Conservation (phyloP, 176 grass and related monocot species). For the Aegilops umbellulata region DNA sequence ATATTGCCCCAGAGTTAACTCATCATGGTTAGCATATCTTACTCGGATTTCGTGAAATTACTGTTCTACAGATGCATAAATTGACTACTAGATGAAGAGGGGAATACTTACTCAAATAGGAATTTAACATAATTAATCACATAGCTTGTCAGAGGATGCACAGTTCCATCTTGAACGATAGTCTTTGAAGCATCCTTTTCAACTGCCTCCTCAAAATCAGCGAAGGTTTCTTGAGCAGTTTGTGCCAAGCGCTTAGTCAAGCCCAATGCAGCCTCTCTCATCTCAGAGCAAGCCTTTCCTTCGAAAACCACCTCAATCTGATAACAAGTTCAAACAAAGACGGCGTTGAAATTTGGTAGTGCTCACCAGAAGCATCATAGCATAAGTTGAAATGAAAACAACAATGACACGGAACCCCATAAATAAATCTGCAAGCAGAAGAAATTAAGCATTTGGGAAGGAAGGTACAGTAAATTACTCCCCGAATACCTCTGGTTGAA, state of each 20-base stretch:
- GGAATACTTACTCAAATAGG: constrained; percentile 81
- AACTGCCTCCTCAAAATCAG: constrained; percentile 89
- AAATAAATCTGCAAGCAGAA: constrained; percentile 4
- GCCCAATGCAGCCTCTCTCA: constrained; percentile 55
- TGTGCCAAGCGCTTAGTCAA: constrained; percentile 85
- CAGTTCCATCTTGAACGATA: constrained; percentile 90
- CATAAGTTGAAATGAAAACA: constrained; percentile 18
- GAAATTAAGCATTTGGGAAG: not conserved
- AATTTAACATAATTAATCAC: constrained; percentile 99
- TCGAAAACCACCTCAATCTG: constrained; percentile 84
- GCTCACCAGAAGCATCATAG: constrained; percentile 15
- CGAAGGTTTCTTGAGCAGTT: constrained; percentile 84
- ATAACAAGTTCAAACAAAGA: constrained; percentile 29
- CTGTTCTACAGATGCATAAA: constrained; percentile 3
- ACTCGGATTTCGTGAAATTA: not conserved
- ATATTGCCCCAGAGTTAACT: constrained; percentile 10
- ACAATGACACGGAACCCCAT: not conserved
- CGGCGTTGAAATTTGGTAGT: constrained; percentile 13
- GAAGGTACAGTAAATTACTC: constrained; percentile 5
- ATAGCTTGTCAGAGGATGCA: constrained; percentile 97
- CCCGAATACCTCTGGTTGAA: constrained; percentile 71
- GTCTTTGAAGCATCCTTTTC: constrained; percentile 98
- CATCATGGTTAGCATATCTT: not conserved
- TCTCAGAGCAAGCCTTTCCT: constrained; percentile 80
- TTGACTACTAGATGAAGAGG: not conserved